Evolutionary conservation across 1,284 basidiomycete species (phyloP).

Genomic region (Blastosporella zonata): DNA sequence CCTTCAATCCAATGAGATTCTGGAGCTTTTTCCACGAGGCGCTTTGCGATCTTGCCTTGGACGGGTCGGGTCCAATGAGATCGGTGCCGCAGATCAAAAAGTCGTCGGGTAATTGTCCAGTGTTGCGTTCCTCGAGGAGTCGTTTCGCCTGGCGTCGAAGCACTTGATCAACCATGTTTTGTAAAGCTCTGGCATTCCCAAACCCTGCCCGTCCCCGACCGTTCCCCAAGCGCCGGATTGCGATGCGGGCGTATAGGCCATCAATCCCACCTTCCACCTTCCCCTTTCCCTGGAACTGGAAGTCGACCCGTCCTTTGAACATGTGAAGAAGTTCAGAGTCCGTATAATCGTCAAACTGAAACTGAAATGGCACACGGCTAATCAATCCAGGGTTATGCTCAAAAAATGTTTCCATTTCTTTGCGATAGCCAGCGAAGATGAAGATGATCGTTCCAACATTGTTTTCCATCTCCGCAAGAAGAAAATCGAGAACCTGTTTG

Average conservation of each 20-base stretch:
- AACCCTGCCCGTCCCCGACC: constrained; percentile 55
- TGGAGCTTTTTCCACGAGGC: constrained; percentile 52
- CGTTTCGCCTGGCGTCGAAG: constrained; percentile 50
- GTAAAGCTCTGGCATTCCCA: constrained; percentile 62
- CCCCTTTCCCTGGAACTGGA: constrained; percentile 48
- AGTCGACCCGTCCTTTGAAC: constrained; percentile 38
- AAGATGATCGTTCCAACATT: constrained; percentile 61
- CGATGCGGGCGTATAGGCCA: constrained; percentile 57
- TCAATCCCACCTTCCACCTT: constrained; percentile 49
- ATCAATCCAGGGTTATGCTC: constrained; percentile 66
- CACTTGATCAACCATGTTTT: constrained; percentile 46
- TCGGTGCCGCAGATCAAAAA: constrained; percentile 51
- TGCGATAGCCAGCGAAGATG: constrained; percentile 65
- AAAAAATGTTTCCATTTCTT: constrained; percentile 72
- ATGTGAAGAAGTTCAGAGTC: constrained; percentile 11
- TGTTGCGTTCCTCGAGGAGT: constrained; percentile 36
- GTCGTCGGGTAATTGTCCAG: constrained; percentile 42
- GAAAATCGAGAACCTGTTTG: constrained; percentile 56
- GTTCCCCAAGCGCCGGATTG: constrained; percentile 51
- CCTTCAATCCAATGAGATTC: constrained; percentile 47
- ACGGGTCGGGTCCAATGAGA: constrained; percentile 62
- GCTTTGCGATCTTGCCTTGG: constrained; percentile 42
- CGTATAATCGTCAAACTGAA: constrained; percentile 61
- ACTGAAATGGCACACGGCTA: constrained; percentile 59
- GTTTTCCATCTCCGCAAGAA: constrained; percentile 73